Conservation (phyloP, 2,329 filamentous ascomycete genomes). For the Didymella segeticola region DNA sequence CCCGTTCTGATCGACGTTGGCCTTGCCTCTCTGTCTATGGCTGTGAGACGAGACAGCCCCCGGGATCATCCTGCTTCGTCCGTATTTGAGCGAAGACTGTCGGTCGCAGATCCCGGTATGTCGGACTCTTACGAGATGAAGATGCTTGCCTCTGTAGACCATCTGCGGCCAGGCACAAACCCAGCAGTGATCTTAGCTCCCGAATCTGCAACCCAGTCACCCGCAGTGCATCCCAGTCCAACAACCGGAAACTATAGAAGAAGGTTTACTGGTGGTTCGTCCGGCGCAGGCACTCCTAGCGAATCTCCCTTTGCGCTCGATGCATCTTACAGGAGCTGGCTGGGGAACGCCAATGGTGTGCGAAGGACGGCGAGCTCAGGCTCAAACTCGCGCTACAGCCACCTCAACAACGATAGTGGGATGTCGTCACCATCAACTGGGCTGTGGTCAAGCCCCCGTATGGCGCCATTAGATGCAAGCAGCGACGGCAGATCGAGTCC, state of each 20-base stretch:
- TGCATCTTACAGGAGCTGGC: conserved; percentile 41
- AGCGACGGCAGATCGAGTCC: conserved; percentile 33
- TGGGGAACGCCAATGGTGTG: conserved; percentile 50
- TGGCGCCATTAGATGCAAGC: conserved; percentile 23
- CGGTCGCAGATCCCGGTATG: conserved; percentile 53
- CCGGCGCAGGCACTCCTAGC: conserved; percentile 32
- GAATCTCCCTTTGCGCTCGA: conserved; percentile 40
- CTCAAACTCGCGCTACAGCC: conserved; percentile 32
- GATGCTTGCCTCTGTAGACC: conserved; percentile 76
- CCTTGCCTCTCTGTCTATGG: conserved; percentile 91
- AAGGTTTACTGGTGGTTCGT: conserved; percentile 28
- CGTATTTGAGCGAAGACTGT: conserved; percentile 43
- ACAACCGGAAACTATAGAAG: conserved; percentile 32
- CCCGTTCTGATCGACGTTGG: conserved; percentile 90
- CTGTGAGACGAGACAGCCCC: conserved; percentile 50
- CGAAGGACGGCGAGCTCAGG: conserved; percentile 47
- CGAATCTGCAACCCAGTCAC: conserved; percentile 38
- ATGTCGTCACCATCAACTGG: conserved; percentile 39
- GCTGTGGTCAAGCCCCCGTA: conserved; percentile 49
- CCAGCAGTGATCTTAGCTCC: conserved; percentile 41
- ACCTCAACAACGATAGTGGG: conserved; percentile 26
- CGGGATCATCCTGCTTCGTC: conserved; percentile 34
- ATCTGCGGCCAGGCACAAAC: conserved; percentile 64
- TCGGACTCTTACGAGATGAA: conserved; percentile 74
- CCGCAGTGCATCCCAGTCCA: conserved; percentile 36